phyloP scores from a whole-genome alignment of 768 basidiomycete species.

The Macrolepiota dolichaula region DNA sequence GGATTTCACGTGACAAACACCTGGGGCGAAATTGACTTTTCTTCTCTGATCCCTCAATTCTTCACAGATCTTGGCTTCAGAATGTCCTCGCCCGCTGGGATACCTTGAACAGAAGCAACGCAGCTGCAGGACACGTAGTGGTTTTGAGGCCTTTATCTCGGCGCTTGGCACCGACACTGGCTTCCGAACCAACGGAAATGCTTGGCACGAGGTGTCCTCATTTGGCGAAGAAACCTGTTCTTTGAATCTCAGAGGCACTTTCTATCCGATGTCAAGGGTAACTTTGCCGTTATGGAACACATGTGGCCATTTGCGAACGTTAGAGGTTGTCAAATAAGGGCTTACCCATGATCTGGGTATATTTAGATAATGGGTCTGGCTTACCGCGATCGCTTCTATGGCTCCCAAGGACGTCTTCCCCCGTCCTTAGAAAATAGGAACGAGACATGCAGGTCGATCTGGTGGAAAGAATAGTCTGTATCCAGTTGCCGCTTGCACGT shows the following conservation, averaged over 20 bases:
- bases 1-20: neutral
- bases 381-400: slow-evolving; percentile 4
- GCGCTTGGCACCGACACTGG: neutral
- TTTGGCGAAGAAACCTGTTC: neutral
- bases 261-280: neutral
- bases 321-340: neutral
- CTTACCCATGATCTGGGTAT: neutral
- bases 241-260: slow-evolving; percentile 2
- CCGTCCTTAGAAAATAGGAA: slow-evolving; percentile 2
- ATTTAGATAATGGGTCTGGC: neutral
- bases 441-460: neutral
- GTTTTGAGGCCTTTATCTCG: neutral
- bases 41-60: neutral
- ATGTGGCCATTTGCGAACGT: neutral
- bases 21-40: neutral
- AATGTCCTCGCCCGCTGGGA: neutral
- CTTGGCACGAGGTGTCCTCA: neutral
- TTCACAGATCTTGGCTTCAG: neutral
- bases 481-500: neutral
- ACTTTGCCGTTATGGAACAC: slow-evolving; percentile 5
- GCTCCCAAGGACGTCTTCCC: neutral
- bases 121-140: neutral
- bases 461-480: neutral
- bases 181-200: neutral
- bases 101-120: neutral